A percentile compares a stretch with the other conserved stretches of the same genome.
Evolutionary conservation across 2,329 filamentous ascomycete species (phyloP).

Genomic region (Botryotinia globosa): DNA sequence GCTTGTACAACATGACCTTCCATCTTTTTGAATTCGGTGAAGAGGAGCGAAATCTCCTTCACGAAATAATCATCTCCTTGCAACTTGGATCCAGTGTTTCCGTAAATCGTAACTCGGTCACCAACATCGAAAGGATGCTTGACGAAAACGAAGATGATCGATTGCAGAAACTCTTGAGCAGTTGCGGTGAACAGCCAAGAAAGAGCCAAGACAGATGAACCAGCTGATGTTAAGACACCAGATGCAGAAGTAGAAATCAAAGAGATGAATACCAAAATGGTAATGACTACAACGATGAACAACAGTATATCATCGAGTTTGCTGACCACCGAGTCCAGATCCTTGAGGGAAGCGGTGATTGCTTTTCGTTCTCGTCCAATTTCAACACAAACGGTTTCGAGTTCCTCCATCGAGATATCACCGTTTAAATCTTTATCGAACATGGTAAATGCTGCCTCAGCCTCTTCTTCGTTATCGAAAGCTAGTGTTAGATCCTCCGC

Average conservation of each 20-base stretch:
- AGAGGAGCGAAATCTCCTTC: constrained; percentile 87
- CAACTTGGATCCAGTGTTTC: constrained; percentile 75
- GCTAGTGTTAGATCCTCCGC: constrained; percentile 75
- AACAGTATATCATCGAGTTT: constrained; percentile 88
- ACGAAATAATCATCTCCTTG: constrained; percentile 94
- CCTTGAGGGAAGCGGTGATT: constrained; percentile 90
- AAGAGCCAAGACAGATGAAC: constrained; percentile 81
- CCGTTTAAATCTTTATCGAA: constrained; percentile 97
- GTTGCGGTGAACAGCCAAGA: constrained; percentile 93
- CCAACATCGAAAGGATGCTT: constrained; percentile 98
- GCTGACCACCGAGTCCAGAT: constrained; percentile 87
- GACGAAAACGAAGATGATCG: constrained; percentile 91
- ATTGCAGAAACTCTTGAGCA: constrained; percentile 91
- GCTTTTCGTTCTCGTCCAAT: constrained; percentile 93
- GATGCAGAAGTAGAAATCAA: constrained; percentile 89
- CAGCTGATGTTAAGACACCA: constrained; percentile 83
- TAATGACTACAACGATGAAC: constrained; percentile 78
- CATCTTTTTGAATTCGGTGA: constrained; percentile 99
- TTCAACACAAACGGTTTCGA: constrained; percentile 90
- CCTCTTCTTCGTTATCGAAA: constrained; percentile 80
- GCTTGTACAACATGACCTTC: constrained; percentile 94
- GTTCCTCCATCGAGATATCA: constrained; percentile 91
- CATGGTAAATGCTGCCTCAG: constrained; percentile 83
- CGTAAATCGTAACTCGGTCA: constrained; percentile 87
- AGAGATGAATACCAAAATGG: constrained; percentile 82